Conservation (phyloP, 306 rosid species). For the Hippophae rhamnoides region DNA sequence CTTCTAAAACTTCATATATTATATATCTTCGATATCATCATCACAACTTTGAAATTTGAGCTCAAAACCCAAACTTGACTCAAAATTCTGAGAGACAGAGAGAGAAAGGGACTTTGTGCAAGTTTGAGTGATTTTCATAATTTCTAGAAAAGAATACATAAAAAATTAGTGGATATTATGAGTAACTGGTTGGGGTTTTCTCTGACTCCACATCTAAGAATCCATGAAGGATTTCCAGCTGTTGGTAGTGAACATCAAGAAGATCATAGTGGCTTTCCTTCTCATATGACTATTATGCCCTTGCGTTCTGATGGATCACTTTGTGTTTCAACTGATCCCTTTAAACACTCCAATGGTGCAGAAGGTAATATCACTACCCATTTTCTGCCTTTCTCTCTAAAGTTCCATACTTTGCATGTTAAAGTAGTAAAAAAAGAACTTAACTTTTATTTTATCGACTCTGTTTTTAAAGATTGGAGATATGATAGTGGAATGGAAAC, state of each 20-base stretch:
- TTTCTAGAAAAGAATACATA: conserved; percentile 18
- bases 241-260: conserved; percentile 37
- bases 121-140: conserved; percentile 4
- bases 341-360: conserved; percentile 29
- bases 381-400: neutral
- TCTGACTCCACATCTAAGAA: conserved; percentile 82
- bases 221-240: conserved; percentile 42
- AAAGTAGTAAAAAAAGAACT: neutral
- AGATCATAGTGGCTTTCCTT: conserved; percentile 23
- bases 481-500: conserved; percentile 47
- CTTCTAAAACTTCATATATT: neutral
- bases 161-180: conserved; percentile 30
- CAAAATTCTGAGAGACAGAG: neutral
- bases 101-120: conserved; percentile 27
- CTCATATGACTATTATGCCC: conserved; percentile 66
- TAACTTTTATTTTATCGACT: neutral
- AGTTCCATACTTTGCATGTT: conserved; percentile 11
- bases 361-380: conserved; percentile 37
- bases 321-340: conserved; percentile 57
- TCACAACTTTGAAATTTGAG: conserved; percentile 54
- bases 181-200: conserved; percentile 92
- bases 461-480: conserved; percentile 56
- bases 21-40: conserved; percentile 17
- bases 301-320: conserved; percentile 89
- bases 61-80: conserved; percentile 30